These are phyloP conservation scores for Spathaspora girioi DNA, from an alignment of 805 yeast species.

Conservation along the genomic window DNA sequence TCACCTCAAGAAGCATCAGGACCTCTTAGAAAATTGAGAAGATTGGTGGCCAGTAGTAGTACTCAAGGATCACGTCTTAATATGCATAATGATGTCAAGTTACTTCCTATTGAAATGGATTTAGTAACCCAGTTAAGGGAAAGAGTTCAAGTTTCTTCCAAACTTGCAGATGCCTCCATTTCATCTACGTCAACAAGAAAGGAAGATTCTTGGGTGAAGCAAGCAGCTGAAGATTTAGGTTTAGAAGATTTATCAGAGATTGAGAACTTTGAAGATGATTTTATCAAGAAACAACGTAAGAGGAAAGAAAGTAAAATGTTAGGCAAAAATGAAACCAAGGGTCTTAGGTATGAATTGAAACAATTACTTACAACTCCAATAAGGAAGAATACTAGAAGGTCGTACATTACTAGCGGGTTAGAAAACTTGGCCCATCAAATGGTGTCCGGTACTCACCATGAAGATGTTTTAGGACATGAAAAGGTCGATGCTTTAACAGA, in stretches of 20 bases:
- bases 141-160: constrained; percentile 64
- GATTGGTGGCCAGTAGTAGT: constrained; percentile 39
- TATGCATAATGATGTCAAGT: constrained; percentile 50
- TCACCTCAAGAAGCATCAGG: constrained; percentile 93
- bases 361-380: constrained; percentile 50
- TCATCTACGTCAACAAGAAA: constrained; percentile 57
- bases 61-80: constrained; percentile 23
- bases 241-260: constrained; percentile 65
- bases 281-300: constrained; percentile 58
- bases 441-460: constrained; percentile 63
- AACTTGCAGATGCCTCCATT: constrained; percentile 70
- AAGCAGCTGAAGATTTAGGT: constrained; percentile 93
- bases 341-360: constrained; percentile 49
- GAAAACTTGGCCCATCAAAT: constrained; percentile 75
- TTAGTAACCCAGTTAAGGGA: constrained; percentile 67
- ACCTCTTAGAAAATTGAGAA: constrained; percentile 73
- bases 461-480: constrained; percentile 65
- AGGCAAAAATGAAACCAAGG: constrained; percentile 45
- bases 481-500: constrained; percentile 66
- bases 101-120: constrained; percentile 74
- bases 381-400: constrained; percentile 61
- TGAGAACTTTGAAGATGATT: constrained; percentile 61
- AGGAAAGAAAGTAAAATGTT: constrained; percentile 40
- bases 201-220: constrained; percentile 76
- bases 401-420: constrained; percentile 77